phyloP scores from a whole-genome alignment of 495 filamentous ascomycete genomes.

The Venustampulla echinocandica region DNA sequence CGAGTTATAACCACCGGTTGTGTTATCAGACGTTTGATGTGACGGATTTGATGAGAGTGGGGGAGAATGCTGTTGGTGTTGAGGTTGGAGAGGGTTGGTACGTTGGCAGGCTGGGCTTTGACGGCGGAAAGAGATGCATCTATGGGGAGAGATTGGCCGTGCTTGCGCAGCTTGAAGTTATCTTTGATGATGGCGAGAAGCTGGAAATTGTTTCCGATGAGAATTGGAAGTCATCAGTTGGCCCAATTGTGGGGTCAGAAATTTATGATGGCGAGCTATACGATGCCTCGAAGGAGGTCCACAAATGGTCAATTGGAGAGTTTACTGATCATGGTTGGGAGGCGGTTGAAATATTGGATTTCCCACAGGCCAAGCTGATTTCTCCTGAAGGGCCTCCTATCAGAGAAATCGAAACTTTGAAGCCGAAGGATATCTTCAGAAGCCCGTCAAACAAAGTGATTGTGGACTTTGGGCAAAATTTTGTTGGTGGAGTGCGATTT shows the following conservation, averaged over 20 bases:
- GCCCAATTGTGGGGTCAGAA: slow-evolving; percentile 37
- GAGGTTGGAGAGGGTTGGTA: slow-evolving; percentile 50
- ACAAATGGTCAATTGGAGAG: slow-evolving; percentile 14
- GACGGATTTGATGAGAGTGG: slow-evolving; percentile 23
- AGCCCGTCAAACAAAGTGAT: slow-evolving; percentile 37
- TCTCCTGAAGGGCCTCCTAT: slow-evolving; percentile 16
- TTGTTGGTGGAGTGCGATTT: slow-evolving; percentile 42
- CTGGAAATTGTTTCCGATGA: slow-evolving; percentile 31
- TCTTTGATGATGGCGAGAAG: slow-evolving; percentile 19
- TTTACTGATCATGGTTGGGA: slow-evolving; percentile 16
- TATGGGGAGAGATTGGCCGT: slow-evolving; percentile 40
- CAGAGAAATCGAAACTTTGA: slow-evolving; percentile 19
- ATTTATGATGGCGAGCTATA: slow-evolving; percentile 48
- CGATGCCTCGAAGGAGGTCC: slow-evolving; percentile 29
- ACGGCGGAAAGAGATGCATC: slow-evolving; percentile 17
- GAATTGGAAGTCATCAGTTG: slow-evolving; percentile 33
- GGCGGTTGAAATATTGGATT: slow-evolving; percentile 4
- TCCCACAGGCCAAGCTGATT: slow-evolving; percentile 7
- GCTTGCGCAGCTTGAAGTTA: slow-evolving; percentile 37
- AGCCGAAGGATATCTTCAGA: slow-evolving; percentile 30
- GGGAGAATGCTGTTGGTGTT: slow-evolving; percentile 38
- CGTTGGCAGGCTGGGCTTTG: slow-evolving; percentile 31
- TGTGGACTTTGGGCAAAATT: slow-evolving; percentile 49
- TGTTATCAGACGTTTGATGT: slow-evolving; percentile 47
- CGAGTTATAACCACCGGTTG: slow-evolving; percentile 41